Conservation (phyloP, 768 basidiomycete genomes). For the Podaxis rugospora region DNA sequence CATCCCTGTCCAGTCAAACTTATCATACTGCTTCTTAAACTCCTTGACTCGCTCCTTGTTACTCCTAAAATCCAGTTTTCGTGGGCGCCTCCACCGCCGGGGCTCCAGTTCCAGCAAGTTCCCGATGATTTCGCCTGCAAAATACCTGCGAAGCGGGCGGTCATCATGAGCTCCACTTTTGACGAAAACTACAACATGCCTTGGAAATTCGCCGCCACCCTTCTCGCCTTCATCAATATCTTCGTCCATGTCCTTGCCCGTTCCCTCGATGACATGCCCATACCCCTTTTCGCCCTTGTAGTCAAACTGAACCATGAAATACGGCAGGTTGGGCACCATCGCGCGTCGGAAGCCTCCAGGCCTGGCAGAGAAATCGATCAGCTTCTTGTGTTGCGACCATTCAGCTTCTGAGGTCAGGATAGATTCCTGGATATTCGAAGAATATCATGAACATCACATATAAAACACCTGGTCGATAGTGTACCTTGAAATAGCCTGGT, state of each 20-base stretch:
- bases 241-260: slow-evolving; percentile 56
- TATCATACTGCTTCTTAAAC: slow-evolving; percentile 74
- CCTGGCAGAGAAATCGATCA: slow-evolving; percentile 88
- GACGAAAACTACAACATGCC: slow-evolving; percentile 37
- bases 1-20: slow-evolving; percentile 80
- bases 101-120: slow-evolving; percentile 87
- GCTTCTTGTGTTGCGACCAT: slow-evolving; percentile 98
- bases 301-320: slow-evolving; percentile 99
- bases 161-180: neutral
- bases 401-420: slow-evolving; percentile 90
- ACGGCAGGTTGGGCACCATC: slow-evolving; percentile 95
- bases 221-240: slow-evolving; percentile 82
- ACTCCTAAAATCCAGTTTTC: slow-evolving; percentile 61
- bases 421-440: slow-evolving; percentile 60
- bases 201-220: slow-evolving; percentile 88
- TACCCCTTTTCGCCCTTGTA: slow-evolving; percentile 97
- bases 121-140: slow-evolving; percentile 93
- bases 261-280: slow-evolving; percentile 96
- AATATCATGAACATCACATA: neutral
- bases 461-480: neutral
- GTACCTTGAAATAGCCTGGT: slow-evolving; percentile 90
- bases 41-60: slow-evolving; percentile 66
- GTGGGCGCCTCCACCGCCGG: slow-evolving; percentile 79
- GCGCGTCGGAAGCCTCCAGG: slow-evolving; percentile 92
- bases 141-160: slow-evolving; percentile 55